Conservation (phyloP, 768 basidiomycete species). For the Kwoniella bestiolae region DNA sequence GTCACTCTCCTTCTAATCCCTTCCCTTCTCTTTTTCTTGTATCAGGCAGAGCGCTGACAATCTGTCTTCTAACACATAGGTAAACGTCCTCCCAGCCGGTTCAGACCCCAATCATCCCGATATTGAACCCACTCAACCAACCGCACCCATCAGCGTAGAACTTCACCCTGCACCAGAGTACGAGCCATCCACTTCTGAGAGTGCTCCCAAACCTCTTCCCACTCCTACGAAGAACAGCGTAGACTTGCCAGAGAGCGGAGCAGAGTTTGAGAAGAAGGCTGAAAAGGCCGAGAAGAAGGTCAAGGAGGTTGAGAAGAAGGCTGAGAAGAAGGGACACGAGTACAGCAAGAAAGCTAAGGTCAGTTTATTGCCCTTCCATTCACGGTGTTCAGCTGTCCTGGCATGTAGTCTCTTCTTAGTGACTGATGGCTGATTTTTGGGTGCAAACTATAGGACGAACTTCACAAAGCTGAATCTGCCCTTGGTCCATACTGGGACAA, state of each 20-base stretch:
- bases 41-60: no score
- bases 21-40: no score
- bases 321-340: slow-evolving; percentile 37
- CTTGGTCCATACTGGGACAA: slow-evolving; percentile 60
- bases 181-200: slow-evolving; percentile 32
- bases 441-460: slow-evolving; percentile 32
- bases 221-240: slow-evolving; percentile 33
- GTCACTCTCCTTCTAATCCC: no score
- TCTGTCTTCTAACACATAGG: no score
- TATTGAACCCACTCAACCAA: slow-evolving; percentile 32
- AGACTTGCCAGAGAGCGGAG: slow-evolving; percentile 42
- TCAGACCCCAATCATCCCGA: slow-evolving; percentile 48
- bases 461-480: slow-evolving; percentile 50
- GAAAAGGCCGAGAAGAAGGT: slow-evolving; percentile 32
- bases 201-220: slow-evolving; percentile 46
- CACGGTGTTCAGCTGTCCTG: no score
- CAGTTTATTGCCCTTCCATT: no score
- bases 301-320: slow-evolving; percentile 26
- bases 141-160: slow-evolving; percentile 28
- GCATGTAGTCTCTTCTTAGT: neutral
- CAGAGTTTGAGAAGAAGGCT: slow-evolving; percentile 29
- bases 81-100: slow-evolving; percentile 52
- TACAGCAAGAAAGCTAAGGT: slow-evolving; percentile 38
- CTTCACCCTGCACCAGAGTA: slow-evolving; percentile 30
- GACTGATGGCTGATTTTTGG: neutral